These are phyloP conservation scores for Fusarium sterilihyphosum DNA, from an alignment of 2,329 filamentous ascomycete species.

Conservation along the genomic window DNA sequence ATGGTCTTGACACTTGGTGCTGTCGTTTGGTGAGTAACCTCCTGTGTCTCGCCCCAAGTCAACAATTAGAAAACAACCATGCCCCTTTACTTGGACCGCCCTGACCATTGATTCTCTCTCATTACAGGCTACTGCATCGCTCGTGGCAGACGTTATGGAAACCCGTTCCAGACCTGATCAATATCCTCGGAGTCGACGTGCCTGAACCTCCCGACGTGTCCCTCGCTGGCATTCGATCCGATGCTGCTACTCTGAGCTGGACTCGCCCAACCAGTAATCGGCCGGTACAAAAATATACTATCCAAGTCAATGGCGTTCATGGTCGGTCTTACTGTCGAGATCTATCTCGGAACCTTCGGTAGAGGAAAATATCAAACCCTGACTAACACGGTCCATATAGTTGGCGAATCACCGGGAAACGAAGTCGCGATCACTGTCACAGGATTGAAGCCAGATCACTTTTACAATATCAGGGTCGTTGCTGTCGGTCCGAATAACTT, in stretches of 20 bases:
- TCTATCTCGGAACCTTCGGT: background rate
- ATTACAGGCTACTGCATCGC: conserved; percentile 79
- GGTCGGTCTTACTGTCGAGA: conserved; percentile 62
- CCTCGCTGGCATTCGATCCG: conserved; percentile 86
- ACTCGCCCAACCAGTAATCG: conserved; percentile 73
- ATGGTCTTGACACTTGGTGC: conserved; percentile 66
- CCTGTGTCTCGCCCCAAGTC: background rate
- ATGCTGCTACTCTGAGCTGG: conserved; percentile 92
- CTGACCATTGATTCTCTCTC: conserved; percentile 19
- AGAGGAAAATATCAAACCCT: background rate
- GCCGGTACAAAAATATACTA: conserved; percentile 84
- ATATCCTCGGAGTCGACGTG: conserved; percentile 92
- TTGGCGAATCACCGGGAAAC: conserved; percentile 77
- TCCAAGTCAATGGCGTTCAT: conserved; percentile 93
- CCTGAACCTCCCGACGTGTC: conserved; percentile 90
- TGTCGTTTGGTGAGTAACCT: conserved; percentile 60
- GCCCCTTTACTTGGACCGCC: background rate
- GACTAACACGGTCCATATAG: conserved; percentile 53
- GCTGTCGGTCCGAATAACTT: conserved; percentile 93
- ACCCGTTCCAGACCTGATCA: conserved; percentile 89
- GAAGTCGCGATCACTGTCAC: conserved; percentile 81
- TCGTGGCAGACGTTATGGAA: conserved; percentile 90
- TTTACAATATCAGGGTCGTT: conserved; percentile 93
- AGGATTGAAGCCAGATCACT: conserved; percentile 84
- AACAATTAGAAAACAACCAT: background rate